Evolutionary conservation across 164 flowering plant genomes (phyloP), one percentile per base, ranked within the genome.

Genomic region (Buxus sempervirens): DNA sequence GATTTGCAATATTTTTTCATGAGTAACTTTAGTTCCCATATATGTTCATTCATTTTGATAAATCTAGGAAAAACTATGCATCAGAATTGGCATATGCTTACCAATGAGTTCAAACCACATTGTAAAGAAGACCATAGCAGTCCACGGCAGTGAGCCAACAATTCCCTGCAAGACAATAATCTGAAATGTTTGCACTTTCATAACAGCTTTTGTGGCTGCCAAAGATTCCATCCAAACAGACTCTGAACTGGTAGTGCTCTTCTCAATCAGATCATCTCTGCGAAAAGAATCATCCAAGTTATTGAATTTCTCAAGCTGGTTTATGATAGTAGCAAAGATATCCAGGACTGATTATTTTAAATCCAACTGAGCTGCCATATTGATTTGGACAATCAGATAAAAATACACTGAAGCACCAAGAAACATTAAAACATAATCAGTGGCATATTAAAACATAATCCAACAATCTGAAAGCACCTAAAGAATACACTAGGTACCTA

Each of bases 51-150:
- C n/a, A n/a, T n/a, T n/a, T 45, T 45, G 66, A 15, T 41, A 66
- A 1, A 51, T 15, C 41, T 54, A 64, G 18, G 16, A 22, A 54
- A n/a, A 58, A 14, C 28, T 9, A 1, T 57, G 13, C 27, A 18
- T 38, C n/a, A 25, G 18, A 70, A 14, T 25, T 61, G 58, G 65
- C 58, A 62, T 56, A 61, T 56, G 65, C 88, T 79, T 72, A 91
- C 98, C 97, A 49, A 94, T 94, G 58, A 94, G 80, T 80, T 94
- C 91, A 73, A 94, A 89, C 98, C 98, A 94, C 88, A 94, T 80
- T 5, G 98, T 91, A 78, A 90, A 88, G 81, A 94, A 94, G 32
- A 94, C 97, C 90, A 91, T 91, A 57, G 96, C 95, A 41, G 97
- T 94, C 98, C 98, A 94, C 45, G 98, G 98, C 5, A 94, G 79